Evolutionary conservation across 257 asterid species (phyloP), one percentile per base, ranked within the genome.

Genomic region (Capsicum rhomboideum): DNA sequence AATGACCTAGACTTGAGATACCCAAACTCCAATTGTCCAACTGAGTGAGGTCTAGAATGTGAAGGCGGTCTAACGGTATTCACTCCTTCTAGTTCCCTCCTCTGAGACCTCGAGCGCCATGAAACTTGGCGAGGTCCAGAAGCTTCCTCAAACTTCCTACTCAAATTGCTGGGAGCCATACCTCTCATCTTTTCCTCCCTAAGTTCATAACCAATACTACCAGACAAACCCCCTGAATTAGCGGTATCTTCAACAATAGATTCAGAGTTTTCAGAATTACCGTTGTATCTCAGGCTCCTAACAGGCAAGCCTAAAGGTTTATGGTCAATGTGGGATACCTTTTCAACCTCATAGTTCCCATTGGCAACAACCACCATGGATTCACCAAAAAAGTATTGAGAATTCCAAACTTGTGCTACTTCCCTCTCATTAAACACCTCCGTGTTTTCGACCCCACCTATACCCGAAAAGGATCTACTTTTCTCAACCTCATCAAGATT

Each of bases 301-400:
- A 93, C 80, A 6, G 98, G 97, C 88, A 96, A 85, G 87, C 94
- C 92, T 90, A 96, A 89, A 52, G 97, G 95, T 87, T 88, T 93
- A 87, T 90, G 87, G 75, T 91, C 92, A 88, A 87, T 83, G 78
- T 46, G 44, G 16, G 49, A 7, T 9, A 79, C 20, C 34, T 78
- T 54, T 37, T 63, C 64, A 64, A 34, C 54, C 55, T 84, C 83
- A 85, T 74, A 78, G 17, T 88, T 84, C 16, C 91, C 89, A 89
- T 89, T 87, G 78, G 92, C 89, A 59, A 92, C 91, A 87, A 91
- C 93, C 80, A 92, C 89, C 84, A 91, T 85, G 20, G 93, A 86
- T 85, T 93, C 92, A 17, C 91, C 93, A 68, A 86, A 87, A 61
- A 86, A 78, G 80, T 83, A 86, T 86, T 82, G 88, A 64, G 90